Evolutionary conservation across 2,329 filamentous ascomycete species (phyloP).

Genomic region (Colletotrichum echinochloae): DNA sequence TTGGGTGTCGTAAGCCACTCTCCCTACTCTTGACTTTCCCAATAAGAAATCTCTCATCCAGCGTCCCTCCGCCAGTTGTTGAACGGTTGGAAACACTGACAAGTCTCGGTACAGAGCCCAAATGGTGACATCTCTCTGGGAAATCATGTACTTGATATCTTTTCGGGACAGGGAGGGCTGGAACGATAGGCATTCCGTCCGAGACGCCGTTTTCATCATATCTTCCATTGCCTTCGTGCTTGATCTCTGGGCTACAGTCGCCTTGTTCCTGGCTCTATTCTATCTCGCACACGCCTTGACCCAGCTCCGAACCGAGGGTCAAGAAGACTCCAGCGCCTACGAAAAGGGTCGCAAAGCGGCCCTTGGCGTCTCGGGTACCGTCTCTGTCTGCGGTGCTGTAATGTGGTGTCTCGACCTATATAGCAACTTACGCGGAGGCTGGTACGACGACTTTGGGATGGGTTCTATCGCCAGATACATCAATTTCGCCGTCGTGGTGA

Average conservation of each 20-base stretch:
- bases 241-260: neutral
- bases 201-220: neutral
- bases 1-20: neutral
- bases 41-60: too few species aligned
- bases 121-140: neutral
- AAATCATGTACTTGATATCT: neutral
- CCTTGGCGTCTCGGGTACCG: neutral
- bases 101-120: neutral
- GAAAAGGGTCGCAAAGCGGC: neutral
- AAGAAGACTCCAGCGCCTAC: neutral
- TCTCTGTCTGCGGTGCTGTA: neutral
- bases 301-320: neutral
- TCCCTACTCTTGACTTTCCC: too few species aligned
- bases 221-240: neutral
- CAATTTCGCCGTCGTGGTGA: neutral
- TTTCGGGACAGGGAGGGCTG: neutral
- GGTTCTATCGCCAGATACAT: neutral
- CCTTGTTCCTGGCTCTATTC: slow-evolving; percentile 17
- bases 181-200: neutral
- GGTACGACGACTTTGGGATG: neutral
- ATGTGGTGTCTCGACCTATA: neutral
- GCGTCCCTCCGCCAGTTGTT: too few species aligned
- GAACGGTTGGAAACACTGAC: neutral
- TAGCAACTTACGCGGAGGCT: too few species aligned
- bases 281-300: slow-evolving; percentile 23